Base-by-base conservation (phyloP, 768 basidiomycete genomes). In the Rossbeevera mucosa region DNA sequence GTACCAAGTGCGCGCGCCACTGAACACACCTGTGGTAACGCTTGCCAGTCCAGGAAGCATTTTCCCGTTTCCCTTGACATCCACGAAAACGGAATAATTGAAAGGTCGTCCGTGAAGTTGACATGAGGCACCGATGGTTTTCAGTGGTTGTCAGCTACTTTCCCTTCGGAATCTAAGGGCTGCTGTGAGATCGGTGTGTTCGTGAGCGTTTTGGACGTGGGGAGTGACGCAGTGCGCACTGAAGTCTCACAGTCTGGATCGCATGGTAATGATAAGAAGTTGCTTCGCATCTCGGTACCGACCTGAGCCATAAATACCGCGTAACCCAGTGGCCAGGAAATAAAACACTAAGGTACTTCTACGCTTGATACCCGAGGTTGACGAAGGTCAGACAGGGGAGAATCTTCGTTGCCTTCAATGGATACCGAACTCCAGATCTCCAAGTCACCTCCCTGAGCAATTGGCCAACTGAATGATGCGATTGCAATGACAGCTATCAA, bases 1-100 rank as follows among this genome's bases (percentile, higher is more conserved):
- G 68, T 67, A 16, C 69, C 61, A 16, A 89, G 76, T 5, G 75
- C 70, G 72, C 42, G 78, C 66, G 45, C 87, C 88, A 30, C 30
- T 31, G 14, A 69, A 67, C 13, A 80, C 75, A 1, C 87, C 86
- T 3, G 87, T 90, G 21, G 76, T 82, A 16, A 87, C 73, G 51
- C 87, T 59, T 22, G 74, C 81, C 80, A 80, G 79, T 16, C 30
- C 18, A 41, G 9, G 40, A 12, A 16, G 12, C 20, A 12, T 16
- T 21, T 36, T 25, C 26, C 18, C 28, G n/a, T 28, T 41, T 47
- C 38, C 38, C 21, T 46, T 13, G 36, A 33, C 2, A 49, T 22
- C 47, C 58, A 29, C 55, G 44, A 52, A 29, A 36, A 29, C 18
- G 22, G 30, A 33, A 18, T 3, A 2, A 18, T 24, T 33, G 26